phyloP scores from a whole-genome alignment of 345 rosid species.

The Corchorus olitorius region DNA sequence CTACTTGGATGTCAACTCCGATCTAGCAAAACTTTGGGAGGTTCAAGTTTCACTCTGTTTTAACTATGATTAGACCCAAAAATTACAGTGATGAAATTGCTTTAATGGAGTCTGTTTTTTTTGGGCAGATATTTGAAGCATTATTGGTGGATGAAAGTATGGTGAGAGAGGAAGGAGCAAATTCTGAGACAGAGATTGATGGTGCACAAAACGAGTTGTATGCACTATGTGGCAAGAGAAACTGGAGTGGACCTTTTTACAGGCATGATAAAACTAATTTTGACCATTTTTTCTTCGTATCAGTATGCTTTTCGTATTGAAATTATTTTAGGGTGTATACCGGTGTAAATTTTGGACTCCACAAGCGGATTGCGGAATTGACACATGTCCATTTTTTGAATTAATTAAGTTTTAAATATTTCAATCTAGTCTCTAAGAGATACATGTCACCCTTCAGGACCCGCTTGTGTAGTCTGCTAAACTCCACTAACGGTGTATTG shows the following conservation, averaged over 20 bases:
- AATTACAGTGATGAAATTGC: not conserved
- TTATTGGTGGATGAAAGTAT: not conserved
- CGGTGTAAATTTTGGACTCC: too few relatives aligned
- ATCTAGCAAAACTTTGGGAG: conserved; percentile 65
- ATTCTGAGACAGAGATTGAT: conserved; percentile 35
- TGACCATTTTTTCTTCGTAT: not conserved
- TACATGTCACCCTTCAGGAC: too few relatives aligned
- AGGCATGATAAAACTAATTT: conserved; percentile 39
- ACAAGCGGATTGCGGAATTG: too few relatives aligned
- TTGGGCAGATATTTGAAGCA: conserved; percentile 12
- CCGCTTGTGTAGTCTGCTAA: too few relatives aligned
- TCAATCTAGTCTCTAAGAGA: too few relatives aligned
- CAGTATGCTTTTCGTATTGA: not conserved
- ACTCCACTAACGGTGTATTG: too few relatives aligned
- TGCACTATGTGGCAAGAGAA: conserved; percentile 55
- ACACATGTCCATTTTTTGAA: too few relatives aligned
- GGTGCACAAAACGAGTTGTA: conserved; percentile 58
- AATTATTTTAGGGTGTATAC: too few relatives aligned
- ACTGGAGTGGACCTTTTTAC: conserved; percentile 68
- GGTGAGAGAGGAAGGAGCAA: conserved; percentile 18
- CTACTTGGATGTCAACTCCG: conserved; percentile 57
- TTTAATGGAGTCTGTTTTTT: conserved; percentile 36
- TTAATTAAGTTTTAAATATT: too few relatives aligned
- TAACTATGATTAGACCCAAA: not conserved
- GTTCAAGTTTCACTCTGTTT: conserved; percentile 26